These are phyloP conservation scores for Xylaria sp. DNA, from an alignment of 2,329 filamentous ascomycete species.

Conservation along the genomic window DNA sequence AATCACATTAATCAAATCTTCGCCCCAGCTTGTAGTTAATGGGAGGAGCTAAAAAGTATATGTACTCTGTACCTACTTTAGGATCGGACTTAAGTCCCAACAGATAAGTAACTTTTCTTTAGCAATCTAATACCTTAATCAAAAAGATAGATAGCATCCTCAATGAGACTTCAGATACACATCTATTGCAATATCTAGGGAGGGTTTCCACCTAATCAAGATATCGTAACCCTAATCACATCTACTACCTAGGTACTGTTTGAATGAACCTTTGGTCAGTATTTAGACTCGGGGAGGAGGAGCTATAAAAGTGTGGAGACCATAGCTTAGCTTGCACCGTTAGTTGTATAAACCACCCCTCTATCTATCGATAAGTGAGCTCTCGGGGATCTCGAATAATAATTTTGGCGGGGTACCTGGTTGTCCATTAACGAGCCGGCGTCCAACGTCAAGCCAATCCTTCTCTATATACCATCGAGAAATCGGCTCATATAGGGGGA, in stretches of 20 bases:
- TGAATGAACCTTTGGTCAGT: too few relatives aligned
- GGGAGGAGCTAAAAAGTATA: not conserved
- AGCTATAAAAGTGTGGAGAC: too few relatives aligned
- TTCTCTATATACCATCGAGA: not conserved
- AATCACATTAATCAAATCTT: conserved; percentile 25
- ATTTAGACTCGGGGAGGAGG: too few relatives aligned
- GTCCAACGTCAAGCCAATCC: conserved; percentile 21
- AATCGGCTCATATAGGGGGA: not conserved
- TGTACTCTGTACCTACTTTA: not conserved
- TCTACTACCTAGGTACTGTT: too few relatives aligned
- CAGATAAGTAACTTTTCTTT: too few relatives aligned
- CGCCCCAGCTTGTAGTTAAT: conserved; percentile 17
- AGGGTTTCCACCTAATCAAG: too few relatives aligned
- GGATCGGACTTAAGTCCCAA: too few relatives aligned
- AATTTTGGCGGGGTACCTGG: conserved; percentile 3
- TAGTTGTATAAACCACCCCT: not conserved
- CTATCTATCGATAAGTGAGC: not conserved
- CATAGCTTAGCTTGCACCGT: not conserved
- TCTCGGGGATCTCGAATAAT: not conserved
- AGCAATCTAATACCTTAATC: too few relatives aligned
- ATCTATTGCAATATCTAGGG: too few relatives aligned
- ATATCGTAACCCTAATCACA: too few relatives aligned
- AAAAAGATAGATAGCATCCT: too few relatives aligned
- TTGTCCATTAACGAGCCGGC: not conserved
- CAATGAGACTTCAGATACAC: too few relatives aligned